A percentile compares a stretch with the other conserved stretches of the same genome.
Evolutionary conservation across 345 rosid species (phyloP).

Genomic region (Lepidium africanum): DNA sequence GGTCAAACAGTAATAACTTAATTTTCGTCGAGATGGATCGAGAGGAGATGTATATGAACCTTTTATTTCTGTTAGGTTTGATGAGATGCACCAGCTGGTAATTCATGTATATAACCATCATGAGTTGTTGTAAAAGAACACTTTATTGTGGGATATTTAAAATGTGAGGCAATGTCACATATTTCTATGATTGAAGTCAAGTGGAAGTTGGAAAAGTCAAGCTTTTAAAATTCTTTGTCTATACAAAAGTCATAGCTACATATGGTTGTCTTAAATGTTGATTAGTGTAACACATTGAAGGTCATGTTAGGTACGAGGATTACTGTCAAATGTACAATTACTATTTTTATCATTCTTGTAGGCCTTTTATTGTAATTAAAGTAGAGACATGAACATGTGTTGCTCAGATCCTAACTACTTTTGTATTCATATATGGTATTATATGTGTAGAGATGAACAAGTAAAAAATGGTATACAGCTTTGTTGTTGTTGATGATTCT

Average conservation of each 20-base stretch:
- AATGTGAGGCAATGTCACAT: slow-evolving; percentile 7
- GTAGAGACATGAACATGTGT: slow-evolving; percentile 2
- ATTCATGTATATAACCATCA: background rate
- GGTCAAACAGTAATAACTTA: too few species aligned
- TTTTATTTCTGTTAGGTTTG: background rate
- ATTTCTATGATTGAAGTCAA: slow-evolving; percentile 12
- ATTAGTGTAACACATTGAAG: slow-evolving; percentile 21
- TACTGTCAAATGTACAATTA: background rate
- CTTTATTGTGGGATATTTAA: background rate
- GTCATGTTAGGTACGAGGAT: slow-evolving; percentile 32
- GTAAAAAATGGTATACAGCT: slow-evolving; percentile 14
- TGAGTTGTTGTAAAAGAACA: background rate
- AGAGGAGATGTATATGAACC: background rate
- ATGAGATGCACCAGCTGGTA: background rate
- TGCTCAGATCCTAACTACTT: background rate
- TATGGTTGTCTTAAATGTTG: slow-evolving; percentile 19
- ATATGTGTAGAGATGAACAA: slow-evolving; percentile 2
- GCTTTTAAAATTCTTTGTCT: slow-evolving; percentile 14
- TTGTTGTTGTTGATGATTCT: slow-evolving; percentile 9
- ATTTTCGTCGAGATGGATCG: background rate
- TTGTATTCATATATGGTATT: background rate
- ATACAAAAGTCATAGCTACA: slow-evolving; percentile 14
- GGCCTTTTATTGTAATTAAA: background rate
- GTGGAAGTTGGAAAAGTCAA: slow-evolving; percentile 21
- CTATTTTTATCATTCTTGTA: background rate